Conservation (phyloP, 148 eudicot genomes). For the Vaccinium vitisidaea region DNA sequence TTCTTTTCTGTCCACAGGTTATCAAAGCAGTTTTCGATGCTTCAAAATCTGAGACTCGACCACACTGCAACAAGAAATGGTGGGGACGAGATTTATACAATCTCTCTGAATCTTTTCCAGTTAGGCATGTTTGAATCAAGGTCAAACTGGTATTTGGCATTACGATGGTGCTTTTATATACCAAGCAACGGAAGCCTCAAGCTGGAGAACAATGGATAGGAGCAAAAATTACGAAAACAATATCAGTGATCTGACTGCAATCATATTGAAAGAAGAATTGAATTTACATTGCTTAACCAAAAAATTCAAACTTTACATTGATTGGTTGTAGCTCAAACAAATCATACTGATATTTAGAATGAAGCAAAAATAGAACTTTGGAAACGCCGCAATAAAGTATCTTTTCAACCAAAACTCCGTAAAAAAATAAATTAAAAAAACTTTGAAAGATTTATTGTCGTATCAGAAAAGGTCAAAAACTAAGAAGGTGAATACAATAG, state of each 20-base stretch:
- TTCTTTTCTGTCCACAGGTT: slow-evolving; percentile 21
- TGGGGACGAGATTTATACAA: neutral
- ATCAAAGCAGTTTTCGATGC: neutral
- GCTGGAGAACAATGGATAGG: neutral
- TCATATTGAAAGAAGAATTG: neutral
- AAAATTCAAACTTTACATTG: neutral
- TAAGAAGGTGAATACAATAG: no score
- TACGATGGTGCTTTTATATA: neutral
- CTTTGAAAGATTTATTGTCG: no score
- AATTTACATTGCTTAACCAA: neutral
- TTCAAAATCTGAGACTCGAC: slow-evolving; percentile 6
- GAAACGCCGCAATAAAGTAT: no score
- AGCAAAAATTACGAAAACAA: neutral
- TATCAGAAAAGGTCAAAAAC: no score
- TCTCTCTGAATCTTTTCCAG: slow-evolving; percentile 10
- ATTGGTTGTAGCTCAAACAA: neutral
- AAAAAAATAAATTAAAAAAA: no score
- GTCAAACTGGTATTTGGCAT: slow-evolving; percentile 14
- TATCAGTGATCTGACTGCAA: neutral
- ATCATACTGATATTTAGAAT: no score
- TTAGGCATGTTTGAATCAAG: slow-evolving; percentile 1
- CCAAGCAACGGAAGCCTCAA: neutral
- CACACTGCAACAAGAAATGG: neutral
- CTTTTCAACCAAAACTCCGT: no score
- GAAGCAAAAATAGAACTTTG: no score